Evolutionary conservation across 495 filamentous ascomycete genomes (phyloP).

Genomic region (Chaetomium cochliodes): DNA sequence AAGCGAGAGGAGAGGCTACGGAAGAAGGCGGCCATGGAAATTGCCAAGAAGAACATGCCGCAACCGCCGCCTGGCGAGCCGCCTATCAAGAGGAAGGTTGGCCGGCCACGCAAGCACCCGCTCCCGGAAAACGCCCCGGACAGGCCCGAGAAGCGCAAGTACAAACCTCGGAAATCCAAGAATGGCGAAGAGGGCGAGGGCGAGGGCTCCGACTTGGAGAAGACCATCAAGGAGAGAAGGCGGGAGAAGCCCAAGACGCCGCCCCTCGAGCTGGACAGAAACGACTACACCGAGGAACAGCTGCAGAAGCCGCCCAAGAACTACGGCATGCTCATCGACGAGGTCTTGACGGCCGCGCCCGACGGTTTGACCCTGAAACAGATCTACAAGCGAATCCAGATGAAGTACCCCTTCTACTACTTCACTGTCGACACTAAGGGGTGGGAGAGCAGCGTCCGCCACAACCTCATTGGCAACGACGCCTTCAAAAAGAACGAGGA

Average conservation of each 20-base stretch:
- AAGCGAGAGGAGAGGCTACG: slow-evolving; percentile 72
- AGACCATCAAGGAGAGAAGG: slow-evolving; percentile 56
- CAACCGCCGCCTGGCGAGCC: slow-evolving; percentile 46
- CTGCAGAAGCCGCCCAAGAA: slow-evolving; percentile 80
- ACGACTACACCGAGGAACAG: slow-evolving; percentile 79
- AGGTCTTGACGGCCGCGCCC: slow-evolving; percentile 73
- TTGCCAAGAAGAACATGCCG: slow-evolving; percentile 48
- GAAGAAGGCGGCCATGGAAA: slow-evolving; percentile 59
- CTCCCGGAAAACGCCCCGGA: slow-evolving; percentile 54
- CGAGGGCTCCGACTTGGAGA: slow-evolving; percentile 48
- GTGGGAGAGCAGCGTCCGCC: slow-evolving; percentile 96
- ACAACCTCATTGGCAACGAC: slow-evolving; percentile 87
- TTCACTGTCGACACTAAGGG: slow-evolving; percentile 77
- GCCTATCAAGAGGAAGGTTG: slow-evolving; percentile 60
- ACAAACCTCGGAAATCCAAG: slow-evolving; percentile 70
- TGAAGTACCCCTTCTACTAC: slow-evolving; percentile 87
- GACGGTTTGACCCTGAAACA: slow-evolving; percentile 81
- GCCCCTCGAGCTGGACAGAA: slow-evolving; percentile 59
- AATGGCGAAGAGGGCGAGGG: slow-evolving; percentile 51
- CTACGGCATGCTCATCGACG: slow-evolving; percentile 88
- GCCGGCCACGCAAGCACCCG: slow-evolving; percentile 54
- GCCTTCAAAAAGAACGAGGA: slow-evolving; percentile 81
- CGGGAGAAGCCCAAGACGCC: slow-evolving; percentile 62
- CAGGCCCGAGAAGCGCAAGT: slow-evolving; percentile 72
- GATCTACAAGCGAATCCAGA: slow-evolving; percentile 86